Conservation (phyloP, 192 early-diverging fungal genomes). For the Coemansia sp. region DNA sequence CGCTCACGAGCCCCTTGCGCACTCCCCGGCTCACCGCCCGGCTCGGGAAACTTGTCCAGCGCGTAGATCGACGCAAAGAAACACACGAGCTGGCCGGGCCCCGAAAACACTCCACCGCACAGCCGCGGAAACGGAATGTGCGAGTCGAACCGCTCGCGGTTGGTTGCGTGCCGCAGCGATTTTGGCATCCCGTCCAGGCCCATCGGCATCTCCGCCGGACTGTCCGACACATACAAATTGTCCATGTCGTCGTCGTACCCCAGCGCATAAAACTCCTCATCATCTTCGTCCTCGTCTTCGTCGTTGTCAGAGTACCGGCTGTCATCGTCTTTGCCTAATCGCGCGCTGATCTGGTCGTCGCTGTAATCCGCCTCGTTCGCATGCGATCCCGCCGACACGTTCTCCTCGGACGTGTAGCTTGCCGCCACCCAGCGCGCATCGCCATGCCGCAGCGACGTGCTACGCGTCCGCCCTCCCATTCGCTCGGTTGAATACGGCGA, state of each 20-base stretch:
- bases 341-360: background rate
- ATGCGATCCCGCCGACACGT: background rate
- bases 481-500: background rate
- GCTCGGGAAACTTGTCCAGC: slow-evolving; percentile 37
- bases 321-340: background rate
- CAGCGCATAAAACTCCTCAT: background rate
- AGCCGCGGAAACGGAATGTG: slow-evolving; percentile 51
- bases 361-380: background rate
- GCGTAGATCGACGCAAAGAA: slow-evolving; percentile 51
- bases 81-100: slow-evolving; percentile 45
- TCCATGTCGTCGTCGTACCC: slow-evolving; percentile 21
- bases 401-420: slow-evolving; percentile 27
- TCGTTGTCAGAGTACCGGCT: slow-evolving; percentile 10
- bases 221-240: slow-evolving; percentile 10
- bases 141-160: slow-evolving; percentile 41
- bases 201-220: slow-evolving; percentile 12
- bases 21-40: slow-evolving; percentile 2
- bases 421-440: background rate
- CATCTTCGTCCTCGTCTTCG: background rate
- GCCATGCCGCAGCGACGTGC: slow-evolving; percentile 2
- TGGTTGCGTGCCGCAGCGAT: slow-evolving; percentile 20
- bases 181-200: slow-evolving; percentile 8
- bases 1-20: slow-evolving; percentile 8
- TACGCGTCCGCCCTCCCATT: background rate
- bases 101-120: slow-evolving; percentile 53